Conservation (phyloP, 441 rosid genomes). For the Mallotus japonicus region DNA sequence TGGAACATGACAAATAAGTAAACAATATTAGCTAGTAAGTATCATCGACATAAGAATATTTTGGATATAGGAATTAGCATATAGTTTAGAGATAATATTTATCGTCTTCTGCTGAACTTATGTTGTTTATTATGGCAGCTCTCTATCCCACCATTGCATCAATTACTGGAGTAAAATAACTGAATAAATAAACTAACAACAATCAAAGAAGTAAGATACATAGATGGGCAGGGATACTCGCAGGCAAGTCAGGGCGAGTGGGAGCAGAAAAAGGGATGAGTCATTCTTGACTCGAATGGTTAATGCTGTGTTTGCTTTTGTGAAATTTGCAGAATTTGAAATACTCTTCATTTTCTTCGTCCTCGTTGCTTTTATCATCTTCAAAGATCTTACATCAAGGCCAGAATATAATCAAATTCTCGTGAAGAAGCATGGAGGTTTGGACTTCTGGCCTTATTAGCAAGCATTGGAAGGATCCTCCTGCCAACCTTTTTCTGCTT, state of each 20-base stretch:
- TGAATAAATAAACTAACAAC: background rate
- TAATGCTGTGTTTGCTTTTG: constrained; percentile 44
- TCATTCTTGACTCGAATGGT: constrained; percentile 51
- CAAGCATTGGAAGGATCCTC: background rate
- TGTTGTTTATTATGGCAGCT: background rate
- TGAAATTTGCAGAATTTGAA: constrained; percentile 75
- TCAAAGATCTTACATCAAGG: constrained; percentile 80
- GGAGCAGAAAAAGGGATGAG: constrained; percentile 44
- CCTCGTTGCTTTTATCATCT: constrained; percentile 53
- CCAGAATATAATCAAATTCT: constrained; percentile 80
- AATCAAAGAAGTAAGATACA: background rate
- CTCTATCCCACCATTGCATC: background rate
- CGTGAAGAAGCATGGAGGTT: constrained; percentile 68
- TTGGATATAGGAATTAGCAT: background rate
- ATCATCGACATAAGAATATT: no score
- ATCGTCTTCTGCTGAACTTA: background rate
- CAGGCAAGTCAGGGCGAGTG: constrained; percentile 35
- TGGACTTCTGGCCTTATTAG: constrained; percentile 56
- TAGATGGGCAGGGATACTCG: constrained; percentile 42
- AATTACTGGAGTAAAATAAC: background rate
- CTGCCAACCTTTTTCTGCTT: background rate
- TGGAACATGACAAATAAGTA: no score
- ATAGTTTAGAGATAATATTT: background rate
- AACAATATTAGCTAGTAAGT: no score
- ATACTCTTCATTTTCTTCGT: constrained; percentile 68